A percentile compares a stretch with the other conserved stretches of the same genome.
Conservation (phyloP, 441 rosid species). For the Raphanus hybrid region DNA sequence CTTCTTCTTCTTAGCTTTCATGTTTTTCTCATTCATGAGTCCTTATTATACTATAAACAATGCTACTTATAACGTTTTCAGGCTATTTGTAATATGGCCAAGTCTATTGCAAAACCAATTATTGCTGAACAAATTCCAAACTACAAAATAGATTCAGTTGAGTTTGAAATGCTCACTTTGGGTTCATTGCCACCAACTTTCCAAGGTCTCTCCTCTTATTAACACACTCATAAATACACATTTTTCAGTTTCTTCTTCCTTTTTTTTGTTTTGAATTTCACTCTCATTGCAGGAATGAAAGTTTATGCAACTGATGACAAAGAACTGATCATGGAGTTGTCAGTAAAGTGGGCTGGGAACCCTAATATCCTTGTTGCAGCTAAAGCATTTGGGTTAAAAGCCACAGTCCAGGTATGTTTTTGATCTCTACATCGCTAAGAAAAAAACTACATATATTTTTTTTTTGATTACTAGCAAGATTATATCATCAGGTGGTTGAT, state of each 20-base stretch:
- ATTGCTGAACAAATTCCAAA: slow-evolving; percentile 69
- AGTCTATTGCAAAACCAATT: slow-evolving; percentile 62
- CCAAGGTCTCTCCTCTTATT: slow-evolving; percentile 31
- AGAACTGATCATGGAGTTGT: slow-evolving; percentile 71
- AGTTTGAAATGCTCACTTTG: slow-evolving; percentile 66
- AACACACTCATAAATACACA: too few species aligned
- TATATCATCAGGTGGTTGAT: slow-evolving; percentile 57
- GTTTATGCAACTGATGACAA: slow-evolving; percentile 71
- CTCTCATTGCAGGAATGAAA: slow-evolving; percentile 60
- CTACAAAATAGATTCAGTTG: slow-evolving; percentile 71
- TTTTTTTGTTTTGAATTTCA: neutral
- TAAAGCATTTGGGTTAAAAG: slow-evolving; percentile 69
- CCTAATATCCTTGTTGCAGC: slow-evolving; percentile 65
- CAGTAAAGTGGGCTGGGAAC: slow-evolving; percentile 77
- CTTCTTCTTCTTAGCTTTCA: slow-evolving; percentile 1
- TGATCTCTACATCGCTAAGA: neutral
- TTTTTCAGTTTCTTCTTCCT: too few species aligned
- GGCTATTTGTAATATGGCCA: slow-evolving; percentile 67
- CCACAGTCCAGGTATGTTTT: slow-evolving; percentile 59
- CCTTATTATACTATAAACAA: slow-evolving; percentile 3
- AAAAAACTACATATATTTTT: neutral
- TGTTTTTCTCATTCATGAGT: slow-evolving; percentile 4
- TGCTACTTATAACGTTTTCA: slow-evolving; percentile 37
- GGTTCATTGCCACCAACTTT: slow-evolving; percentile 71
- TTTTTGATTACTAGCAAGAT: slow-evolving; percentile 27